Base-by-base conservation (phyloP, 1,284 basidiomycete species). In the Butyriboletus appendiculatus region DNA sequence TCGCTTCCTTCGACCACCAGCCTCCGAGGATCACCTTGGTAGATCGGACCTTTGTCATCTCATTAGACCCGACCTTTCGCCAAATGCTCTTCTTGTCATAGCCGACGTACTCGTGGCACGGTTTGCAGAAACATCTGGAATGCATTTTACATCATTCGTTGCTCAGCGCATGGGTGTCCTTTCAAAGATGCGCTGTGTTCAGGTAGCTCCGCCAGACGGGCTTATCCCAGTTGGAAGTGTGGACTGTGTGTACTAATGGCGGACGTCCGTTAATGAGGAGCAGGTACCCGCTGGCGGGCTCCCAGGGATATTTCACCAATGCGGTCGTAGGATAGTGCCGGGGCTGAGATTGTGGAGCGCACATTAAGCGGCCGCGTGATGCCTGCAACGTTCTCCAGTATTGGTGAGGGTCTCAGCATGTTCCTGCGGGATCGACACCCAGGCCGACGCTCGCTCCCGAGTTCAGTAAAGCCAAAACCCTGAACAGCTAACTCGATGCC, bases 1-100 rank as follows among this genome's bases (percentile, higher is more conserved):
- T 73, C 73, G 9, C 62, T 81, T 24, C 65, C 69, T 26, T 71
- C 73, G 41, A 58, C 64, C 24, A 58, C 71, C 14, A 70, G 70
- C 49, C 67, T 81, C 44, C 75, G 67, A 52, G 68, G 80, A 56
- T 74, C 80, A 32, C 77, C 79, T 44, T 81, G 80, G 81, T 81
- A 74, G 63, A 65, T n/a, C 35, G 44, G 44, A 30, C 34, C 14
- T 18, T 58, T 40, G 43, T 45, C 38, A 14, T 45, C 39, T 50
- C 28, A 40, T 40, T 49, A 28, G 44, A 35, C 28, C 24, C 26
- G 38, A 35, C 14, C 28, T 48, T 46, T 51, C 10, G 41, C 42
- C 48, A 45, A 50, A 46, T 44, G 43, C 16, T 33, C 20, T 48
- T 53, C 35, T 44, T 51, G 40, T 62, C 51, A 47, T 65, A 53